A percentile compares a stretch with the other conserved stretches of the same genome.
These are phyloP conservation scores for Chlamydomonas schloesseri DNA, from an alignment of 139 green algal genomes.

Conservation along the genomic window DNA sequence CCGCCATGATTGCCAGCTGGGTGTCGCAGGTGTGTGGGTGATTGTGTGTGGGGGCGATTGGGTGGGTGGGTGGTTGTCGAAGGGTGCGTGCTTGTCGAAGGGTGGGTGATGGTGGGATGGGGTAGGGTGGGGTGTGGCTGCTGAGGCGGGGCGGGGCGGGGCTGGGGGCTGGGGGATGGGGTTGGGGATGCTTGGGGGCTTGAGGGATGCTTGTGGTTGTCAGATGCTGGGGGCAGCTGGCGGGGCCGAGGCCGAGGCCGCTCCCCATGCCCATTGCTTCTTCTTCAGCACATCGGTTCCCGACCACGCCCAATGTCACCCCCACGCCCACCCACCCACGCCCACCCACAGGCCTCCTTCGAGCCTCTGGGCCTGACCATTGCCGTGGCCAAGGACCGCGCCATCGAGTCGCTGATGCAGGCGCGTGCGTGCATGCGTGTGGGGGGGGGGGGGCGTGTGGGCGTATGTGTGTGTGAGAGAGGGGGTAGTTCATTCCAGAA, in stretches of 20 bases:
- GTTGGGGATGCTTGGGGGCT: no score
- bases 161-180: no score
- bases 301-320: no score
- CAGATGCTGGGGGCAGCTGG: no score
- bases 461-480: not conserved
- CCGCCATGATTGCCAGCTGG: constrained; percentile 90
- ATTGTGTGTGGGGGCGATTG: not conserved
- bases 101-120: not conserved
- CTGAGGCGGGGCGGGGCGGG: no score
- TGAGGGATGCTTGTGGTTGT: no score
- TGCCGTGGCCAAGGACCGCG: constrained; percentile 96
- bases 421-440: no score
- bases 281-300: no score
- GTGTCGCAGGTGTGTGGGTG: constrained; percentile 72
- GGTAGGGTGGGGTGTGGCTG: not conserved
- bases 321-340: not conserved
- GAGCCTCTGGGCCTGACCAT: constrained; percentile 97
- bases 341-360: constrained; percentile 87
- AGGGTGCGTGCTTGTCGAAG: no score
- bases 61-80: not conserved
- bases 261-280: no score
- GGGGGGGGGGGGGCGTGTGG: not conserved
- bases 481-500: no score
- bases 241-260: no score
- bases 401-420: constrained; percentile 99